Conservation (phyloP, 169 alveolate species). For the Eimeria necatrix region DNA sequence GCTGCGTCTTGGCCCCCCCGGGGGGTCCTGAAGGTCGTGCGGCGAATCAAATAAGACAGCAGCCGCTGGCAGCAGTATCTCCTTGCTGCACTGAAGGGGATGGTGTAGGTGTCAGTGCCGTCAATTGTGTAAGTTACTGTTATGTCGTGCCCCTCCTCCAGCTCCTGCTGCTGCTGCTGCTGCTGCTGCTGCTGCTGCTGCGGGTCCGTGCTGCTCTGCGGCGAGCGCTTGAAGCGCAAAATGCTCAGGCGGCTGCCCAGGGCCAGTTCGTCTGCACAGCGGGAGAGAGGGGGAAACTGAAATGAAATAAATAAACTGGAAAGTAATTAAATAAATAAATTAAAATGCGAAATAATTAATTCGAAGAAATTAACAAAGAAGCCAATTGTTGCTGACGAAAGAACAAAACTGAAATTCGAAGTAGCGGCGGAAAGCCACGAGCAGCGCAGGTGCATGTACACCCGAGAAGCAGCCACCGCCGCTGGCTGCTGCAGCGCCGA, state of each 20-base stretch:
- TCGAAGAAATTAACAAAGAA: background rate
- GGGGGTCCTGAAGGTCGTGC: constrained; percentile 70
- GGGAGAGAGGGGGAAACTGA: background rate
- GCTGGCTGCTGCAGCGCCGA: background rate
- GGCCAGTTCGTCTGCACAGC: constrained; percentile 15
- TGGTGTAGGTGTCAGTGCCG: constrained; percentile 59
- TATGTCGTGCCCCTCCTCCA: constrained; percentile 9
- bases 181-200: background rate
- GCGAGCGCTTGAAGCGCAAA: constrained; percentile 47
- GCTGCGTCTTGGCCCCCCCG: background rate
- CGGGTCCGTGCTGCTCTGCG: background rate
- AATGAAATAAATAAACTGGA: background rate
- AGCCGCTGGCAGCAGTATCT: constrained; percentile 74
- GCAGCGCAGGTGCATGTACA: no score
- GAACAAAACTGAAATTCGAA: background rate
- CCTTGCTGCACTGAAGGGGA: constrained; percentile 47
- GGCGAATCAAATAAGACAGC: constrained; percentile 58
- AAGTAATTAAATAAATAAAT: background rate
- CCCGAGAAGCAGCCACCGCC: no score
- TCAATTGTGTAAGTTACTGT: constrained; percentile 62
- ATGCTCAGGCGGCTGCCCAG: constrained; percentile 23
- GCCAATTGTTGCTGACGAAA: background rate
- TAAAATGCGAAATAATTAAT: background rate
- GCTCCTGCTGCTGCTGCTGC: no score
- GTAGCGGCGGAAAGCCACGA: no score